phyloP scores from a whole-genome alignment of 2,329 filamentous ascomycete genomes.

The Immersiporthe knoxdaviesiana region DNA sequence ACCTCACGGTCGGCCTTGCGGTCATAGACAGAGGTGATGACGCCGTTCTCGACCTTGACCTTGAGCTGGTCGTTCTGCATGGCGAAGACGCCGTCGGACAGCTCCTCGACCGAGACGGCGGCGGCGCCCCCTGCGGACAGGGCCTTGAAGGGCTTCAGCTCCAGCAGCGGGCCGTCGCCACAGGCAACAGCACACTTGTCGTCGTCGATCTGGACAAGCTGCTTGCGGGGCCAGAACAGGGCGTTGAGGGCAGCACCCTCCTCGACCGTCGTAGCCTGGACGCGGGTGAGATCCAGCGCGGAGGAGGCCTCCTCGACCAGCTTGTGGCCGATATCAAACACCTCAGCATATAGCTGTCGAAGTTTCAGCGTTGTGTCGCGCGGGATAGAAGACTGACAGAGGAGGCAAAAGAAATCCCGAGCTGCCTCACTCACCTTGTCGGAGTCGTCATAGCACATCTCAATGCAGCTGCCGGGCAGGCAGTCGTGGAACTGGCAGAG shows the following conservation, averaged over 20 bases:
- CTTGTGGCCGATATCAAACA: slow-evolving; percentile 76
- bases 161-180: slow-evolving; percentile 57
- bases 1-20: slow-evolving; percentile 73
- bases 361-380: slow-evolving; percentile 33
- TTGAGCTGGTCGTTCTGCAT: slow-evolving; percentile 78
- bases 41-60: slow-evolving; percentile 73
- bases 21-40: slow-evolving; percentile 85
- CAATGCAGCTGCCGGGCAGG: slow-evolving; percentile 89
- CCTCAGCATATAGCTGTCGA: slow-evolving; percentile 72
- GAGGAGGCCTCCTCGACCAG: slow-evolving; percentile 71
- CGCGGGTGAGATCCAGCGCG: slow-evolving; percentile 64
- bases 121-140: slow-evolving; percentile 46
- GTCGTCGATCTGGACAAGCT: slow-evolving; percentile 68
- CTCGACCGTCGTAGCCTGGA: slow-evolving; percentile 44
- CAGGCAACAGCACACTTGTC: slow-evolving; percentile 58
- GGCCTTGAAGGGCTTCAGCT: slow-evolving; percentile 54
- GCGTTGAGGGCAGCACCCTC: slow-evolving; percentile 76
- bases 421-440: slow-evolving; percentile 61
- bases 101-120: slow-evolving; percentile 56
- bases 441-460: slow-evolving; percentile 98
- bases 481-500: slow-evolving; percentile 98
- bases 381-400: background rate
- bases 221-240: slow-evolving; percentile 80
- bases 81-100: slow-evolving; percentile 68
- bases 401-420: background rate